These are phyloP conservation scores for Macrocystidia cucumis DNA, from an alignment of 1,284 basidiomycete species.

Conservation along the genomic window DNA sequence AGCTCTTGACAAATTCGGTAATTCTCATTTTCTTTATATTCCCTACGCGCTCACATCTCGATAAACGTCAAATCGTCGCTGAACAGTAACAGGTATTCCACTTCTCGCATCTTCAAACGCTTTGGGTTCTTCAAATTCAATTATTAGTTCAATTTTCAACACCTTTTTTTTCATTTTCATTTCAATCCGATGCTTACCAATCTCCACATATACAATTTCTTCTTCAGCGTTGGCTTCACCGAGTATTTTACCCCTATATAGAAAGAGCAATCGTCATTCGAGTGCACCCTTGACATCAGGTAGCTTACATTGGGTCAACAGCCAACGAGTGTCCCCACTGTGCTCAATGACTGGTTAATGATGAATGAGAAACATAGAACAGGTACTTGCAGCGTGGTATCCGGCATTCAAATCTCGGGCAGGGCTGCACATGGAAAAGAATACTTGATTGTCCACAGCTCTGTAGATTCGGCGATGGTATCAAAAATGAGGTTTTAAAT, in stretches of 20 bases:
- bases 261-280: constrained; percentile 7
- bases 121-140: constrained; percentile 53
- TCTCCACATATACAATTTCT: constrained; percentile 73
- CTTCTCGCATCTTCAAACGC: constrained; percentile 62
- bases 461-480: constrained; percentile 28
- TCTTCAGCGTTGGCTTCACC: constrained; percentile 77
- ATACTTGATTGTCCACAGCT: constrained; percentile 95
- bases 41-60: constrained; percentile 47
- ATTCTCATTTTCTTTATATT: constrained; percentile 5
- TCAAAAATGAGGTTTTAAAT: background rate
- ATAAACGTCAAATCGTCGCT: constrained; percentile 91
- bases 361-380: background rate
- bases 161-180: background rate
- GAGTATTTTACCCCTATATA: constrained; percentile 70
- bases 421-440: constrained; percentile 92
- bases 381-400: constrained; percentile 75
- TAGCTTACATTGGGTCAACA: constrained; percentile 79
- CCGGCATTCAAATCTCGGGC: constrained; percentile 77
- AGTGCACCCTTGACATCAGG: background rate
- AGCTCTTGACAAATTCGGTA: constrained; percentile 28
- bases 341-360: background rate
- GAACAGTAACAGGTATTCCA: constrained; percentile 83
- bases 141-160: constrained; percentile 2
- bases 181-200: constrained; percentile 50
- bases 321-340: constrained; percentile 90